Evolutionary conservation across 768 basidiomycete species (phyloP).

Genomic region (Lactifluus subvellereus): DNA sequence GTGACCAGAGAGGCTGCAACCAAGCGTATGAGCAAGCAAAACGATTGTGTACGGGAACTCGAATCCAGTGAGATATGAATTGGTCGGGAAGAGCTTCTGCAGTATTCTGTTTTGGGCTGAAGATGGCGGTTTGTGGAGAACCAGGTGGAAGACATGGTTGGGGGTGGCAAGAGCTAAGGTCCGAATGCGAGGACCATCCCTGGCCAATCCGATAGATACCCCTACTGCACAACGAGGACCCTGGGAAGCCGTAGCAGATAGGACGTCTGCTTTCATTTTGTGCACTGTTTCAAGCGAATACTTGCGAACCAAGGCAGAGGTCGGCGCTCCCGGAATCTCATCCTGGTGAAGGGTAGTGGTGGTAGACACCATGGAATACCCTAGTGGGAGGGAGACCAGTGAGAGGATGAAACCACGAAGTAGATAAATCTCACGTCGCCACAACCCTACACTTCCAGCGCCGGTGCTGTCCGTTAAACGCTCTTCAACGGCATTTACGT

Average conservation of each 20-base stretch:
- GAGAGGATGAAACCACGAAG: neutral
- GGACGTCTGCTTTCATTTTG: neutral
- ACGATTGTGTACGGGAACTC: slow-evolving; percentile 4
- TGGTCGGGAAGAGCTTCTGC: slow-evolving; percentile 16
- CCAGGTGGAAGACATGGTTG: neutral
- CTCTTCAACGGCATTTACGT: too few relatives aligned
- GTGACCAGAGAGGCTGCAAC: neutral
- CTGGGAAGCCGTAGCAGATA: neutral
- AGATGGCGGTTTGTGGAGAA: neutral
- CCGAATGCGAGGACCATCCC: neutral
- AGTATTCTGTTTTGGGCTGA: neutral
- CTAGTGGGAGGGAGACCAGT: neutral
- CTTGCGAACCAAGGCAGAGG: neutral
- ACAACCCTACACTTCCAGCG: neutral
- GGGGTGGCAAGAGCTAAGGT: neutral
- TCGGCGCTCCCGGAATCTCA: neutral
- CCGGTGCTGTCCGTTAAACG: too few relatives aligned
- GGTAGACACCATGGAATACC: neutral
- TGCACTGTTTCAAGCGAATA: neutral
- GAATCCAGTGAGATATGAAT: slow-evolving; percentile 15
- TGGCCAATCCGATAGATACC: neutral
- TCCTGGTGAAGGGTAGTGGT: neutral
- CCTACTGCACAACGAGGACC: neutral
- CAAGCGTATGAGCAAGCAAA: slow-evolving; percentile 2
- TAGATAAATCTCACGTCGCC: neutral